Evolutionary conservation across 2,329 filamentous ascomycete genomes (phyloP).

Genomic region (Phyllosticta ampelicida): DNA sequence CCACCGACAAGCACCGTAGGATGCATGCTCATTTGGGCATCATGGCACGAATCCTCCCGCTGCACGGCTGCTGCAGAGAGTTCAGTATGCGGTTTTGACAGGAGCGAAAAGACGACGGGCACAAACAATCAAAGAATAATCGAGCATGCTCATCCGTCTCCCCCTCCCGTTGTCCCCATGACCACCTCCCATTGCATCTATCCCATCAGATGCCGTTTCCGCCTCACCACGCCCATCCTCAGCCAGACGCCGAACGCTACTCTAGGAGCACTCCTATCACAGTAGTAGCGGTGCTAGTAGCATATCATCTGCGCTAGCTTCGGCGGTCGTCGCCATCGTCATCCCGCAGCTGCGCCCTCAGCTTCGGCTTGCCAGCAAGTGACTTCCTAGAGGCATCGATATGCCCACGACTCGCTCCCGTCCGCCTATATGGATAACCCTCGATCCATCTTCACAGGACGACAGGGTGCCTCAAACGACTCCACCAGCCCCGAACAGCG

Average conservation of each 20-base stretch:
- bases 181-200: no score
- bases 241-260: background rate
- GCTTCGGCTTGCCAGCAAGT: background rate
- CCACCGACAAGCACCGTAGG: no score
- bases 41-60: no score
- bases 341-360: background rate
- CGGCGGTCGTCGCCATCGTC: background rate
- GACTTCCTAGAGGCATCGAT: background rate
- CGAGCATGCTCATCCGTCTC: no score
- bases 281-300: no score
- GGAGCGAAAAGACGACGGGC: no score
- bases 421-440: conserved; percentile 18
- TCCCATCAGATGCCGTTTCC: background rate
- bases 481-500: conserved; percentile 10
- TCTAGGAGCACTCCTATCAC: no score
- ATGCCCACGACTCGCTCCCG: background rate
- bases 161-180: no score
- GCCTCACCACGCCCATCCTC: background rate
- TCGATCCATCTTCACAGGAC: conserved; percentile 28
- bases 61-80: no score
- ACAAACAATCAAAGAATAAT: no score
- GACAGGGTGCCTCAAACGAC: conserved; percentile 11
- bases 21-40: no score
- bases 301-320: background rate
- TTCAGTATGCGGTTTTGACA: no score